Evolutionary conservation across 805 yeast genomes (phyloP).

Genomic region (Candida chilensis): DNA sequence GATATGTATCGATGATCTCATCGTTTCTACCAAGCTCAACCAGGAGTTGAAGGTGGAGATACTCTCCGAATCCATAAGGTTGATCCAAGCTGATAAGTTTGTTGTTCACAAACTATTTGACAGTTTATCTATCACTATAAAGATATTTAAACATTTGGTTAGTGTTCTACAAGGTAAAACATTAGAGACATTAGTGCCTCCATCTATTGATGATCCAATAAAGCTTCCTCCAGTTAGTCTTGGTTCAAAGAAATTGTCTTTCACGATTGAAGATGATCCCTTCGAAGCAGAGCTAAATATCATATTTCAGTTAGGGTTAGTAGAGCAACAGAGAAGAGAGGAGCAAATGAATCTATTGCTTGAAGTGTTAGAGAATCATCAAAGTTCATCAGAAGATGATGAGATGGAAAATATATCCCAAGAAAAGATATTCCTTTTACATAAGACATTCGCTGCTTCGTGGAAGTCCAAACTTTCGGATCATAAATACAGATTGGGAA

Average conservation of each 20-base stretch:
- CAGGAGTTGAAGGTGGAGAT: too few species aligned
- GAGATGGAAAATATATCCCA: slow-evolving; percentile 9
- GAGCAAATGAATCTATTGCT: too few species aligned
- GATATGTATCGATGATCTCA: slow-evolving; percentile 13
- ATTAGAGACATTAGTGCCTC: too few species aligned
- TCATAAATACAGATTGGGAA: slow-evolving; percentile 27
- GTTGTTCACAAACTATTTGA: slow-evolving; percentile 73
- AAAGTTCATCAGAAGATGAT: too few species aligned
- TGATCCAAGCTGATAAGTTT: slow-evolving; percentile 69
- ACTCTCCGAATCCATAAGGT: too few species aligned
- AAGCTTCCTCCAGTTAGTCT: slow-evolving; percentile 50
- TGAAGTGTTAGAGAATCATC: too few species aligned
- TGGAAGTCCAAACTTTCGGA: slow-evolving; percentile 65
- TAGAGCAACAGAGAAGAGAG: slow-evolving; percentile 59
- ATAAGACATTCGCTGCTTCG: slow-evolving; percentile 42
- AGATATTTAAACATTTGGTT: slow-evolving; percentile 54
- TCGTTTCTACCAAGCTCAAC: not conserved
- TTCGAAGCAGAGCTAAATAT: slow-evolving; percentile 69
- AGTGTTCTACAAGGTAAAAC: slow-evolving; percentile 39
- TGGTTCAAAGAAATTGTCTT: slow-evolving; percentile 43
- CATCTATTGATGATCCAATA: slow-evolving; percentile 23
- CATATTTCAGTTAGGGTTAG: slow-evolving; percentile 53
- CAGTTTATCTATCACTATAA: slow-evolving; percentile 57
- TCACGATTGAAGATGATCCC: slow-evolving; percentile 81
- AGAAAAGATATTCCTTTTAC: slow-evolving; percentile 19